These are phyloP conservation scores for Vanrija pseudolonga DNA, from an alignment of 1,284 basidiomycete species.

Conservation along the genomic window DNA sequence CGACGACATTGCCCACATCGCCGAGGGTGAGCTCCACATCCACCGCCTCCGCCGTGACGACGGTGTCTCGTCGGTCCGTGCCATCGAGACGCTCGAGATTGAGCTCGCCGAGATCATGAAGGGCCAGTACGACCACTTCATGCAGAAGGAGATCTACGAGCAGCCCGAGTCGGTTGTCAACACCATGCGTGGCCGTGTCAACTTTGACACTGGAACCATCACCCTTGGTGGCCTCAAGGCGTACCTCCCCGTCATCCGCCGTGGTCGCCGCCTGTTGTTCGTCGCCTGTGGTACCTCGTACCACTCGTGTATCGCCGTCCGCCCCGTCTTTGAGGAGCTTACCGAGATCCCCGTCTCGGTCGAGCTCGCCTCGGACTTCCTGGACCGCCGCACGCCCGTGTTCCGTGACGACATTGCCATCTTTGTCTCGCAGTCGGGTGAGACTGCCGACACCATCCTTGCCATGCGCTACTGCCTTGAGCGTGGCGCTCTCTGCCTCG, in stretches of 20 bases:
- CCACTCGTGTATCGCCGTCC: constrained; percentile 88
- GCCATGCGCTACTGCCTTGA: constrained; percentile 95
- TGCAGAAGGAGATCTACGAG: constrained; percentile 99
- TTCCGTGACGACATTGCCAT: constrained; percentile 98
- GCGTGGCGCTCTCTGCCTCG: constrained; percentile 86
- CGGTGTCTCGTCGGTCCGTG: constrained; percentile 73
- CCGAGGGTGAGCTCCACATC: constrained; percentile 96
- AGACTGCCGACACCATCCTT: constrained; percentile 97
- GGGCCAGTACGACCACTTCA: constrained; percentile 99
- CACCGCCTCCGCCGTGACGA: constrained; percentile 93
- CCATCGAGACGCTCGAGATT: constrained; percentile 97
- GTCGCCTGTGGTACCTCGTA: constrained; percentile 97
- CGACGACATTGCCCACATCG: constrained; percentile 97
- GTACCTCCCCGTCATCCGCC: constrained; percentile 92
- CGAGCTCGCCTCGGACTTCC: constrained; percentile 96
- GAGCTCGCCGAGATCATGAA: constrained; percentile 99
- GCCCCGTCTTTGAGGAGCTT: constrained; percentile 97
- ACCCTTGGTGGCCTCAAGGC: constrained; percentile 93
- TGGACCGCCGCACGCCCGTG: constrained; percentile 98
- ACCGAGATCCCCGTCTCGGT: constrained; percentile 98
- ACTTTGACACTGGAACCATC: constrained; percentile 90
- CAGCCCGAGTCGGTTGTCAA: constrained; percentile 99
- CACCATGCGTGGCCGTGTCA: constrained; percentile 99
- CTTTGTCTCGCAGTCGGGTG: constrained; percentile 96
- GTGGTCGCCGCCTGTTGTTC: constrained; percentile 92